Conservation (phyloP, 495 filamentous ascomycete genomes). For the Penicillium dipodomyicola region DNA sequence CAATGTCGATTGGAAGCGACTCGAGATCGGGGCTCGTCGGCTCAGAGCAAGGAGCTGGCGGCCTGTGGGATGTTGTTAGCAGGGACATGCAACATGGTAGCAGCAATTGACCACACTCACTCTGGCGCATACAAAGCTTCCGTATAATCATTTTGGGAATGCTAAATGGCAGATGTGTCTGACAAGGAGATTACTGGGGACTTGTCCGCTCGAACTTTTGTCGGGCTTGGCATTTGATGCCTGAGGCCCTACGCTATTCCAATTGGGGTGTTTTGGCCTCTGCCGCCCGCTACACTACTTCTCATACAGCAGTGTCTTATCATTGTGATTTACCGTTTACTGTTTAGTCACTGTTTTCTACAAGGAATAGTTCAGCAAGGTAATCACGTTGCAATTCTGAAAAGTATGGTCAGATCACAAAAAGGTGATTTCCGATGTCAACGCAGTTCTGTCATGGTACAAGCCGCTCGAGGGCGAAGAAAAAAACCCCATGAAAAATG, state of each 20-base stretch:
- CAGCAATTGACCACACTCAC: conserved; percentile 29
- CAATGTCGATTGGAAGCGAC: conserved; percentile 38
- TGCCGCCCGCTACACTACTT: conserved; percentile 10
- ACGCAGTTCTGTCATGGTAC: conserved; percentile 26
- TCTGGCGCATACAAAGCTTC: conserved; percentile 43
- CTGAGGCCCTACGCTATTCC: conserved; percentile 30
- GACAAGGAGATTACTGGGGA: conserved; percentile 20
- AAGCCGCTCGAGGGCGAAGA: conserved; percentile 8
- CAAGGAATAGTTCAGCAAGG: background rate
- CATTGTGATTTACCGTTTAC: background rate
- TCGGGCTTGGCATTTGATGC: conserved; percentile 37
- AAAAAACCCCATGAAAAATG: conserved; percentile 1
- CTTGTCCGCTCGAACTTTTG: conserved; percentile 46
- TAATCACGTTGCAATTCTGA: conserved; percentile 11
- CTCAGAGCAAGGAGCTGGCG: conserved; percentile 44
- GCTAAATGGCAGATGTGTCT: conserved; percentile 17
- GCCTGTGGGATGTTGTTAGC: conserved; percentile 29
- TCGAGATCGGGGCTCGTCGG: conserved; percentile 36
- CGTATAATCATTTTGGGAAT: conserved; percentile 45
- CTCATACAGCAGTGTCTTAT: background rate
- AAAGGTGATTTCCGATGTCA: conserved; percentile 15
- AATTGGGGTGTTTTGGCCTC: conserved; percentile 13
- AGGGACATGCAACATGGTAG: background rate
- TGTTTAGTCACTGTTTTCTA: background rate
- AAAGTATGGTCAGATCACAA: conserved; percentile 8